phyloP scores from a whole-genome alignment of 2,329 filamentous ascomycete genomes.

The Rhynchosporium graminicola region DNA sequence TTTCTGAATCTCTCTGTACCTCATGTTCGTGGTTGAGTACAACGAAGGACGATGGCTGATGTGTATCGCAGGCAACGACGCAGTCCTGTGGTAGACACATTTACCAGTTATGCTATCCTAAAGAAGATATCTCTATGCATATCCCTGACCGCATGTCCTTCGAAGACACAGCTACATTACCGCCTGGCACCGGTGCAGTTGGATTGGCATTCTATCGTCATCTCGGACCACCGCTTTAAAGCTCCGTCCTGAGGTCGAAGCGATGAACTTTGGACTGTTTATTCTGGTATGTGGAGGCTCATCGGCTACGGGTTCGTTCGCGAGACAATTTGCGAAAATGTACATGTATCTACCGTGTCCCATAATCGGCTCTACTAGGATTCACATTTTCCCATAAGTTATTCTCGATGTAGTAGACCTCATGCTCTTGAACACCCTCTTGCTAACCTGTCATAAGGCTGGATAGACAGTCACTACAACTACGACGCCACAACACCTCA shows the following conservation, averaged over 20 bases:
- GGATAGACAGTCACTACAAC: conserved; percentile 42
- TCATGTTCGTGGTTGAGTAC: neutral
- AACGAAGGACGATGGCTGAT: neutral
- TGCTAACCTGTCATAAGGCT: conserved; percentile 15
- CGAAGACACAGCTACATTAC: conserved; percentile 46
- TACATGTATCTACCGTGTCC: conserved; percentile 40
- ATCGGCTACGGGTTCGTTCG: conserved; percentile 34
- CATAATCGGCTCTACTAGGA: neutral
- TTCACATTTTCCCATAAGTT: no score
- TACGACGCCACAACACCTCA: conserved; percentile 49
- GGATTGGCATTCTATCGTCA: conserved; percentile 28
- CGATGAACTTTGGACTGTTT: conserved; percentile 14
- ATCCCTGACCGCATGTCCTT: conserved; percentile 47
- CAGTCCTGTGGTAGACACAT: conserved; percentile 32
- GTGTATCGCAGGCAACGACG: conserved; percentile 21
- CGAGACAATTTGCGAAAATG: conserved; percentile 40
- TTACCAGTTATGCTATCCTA: conserved; percentile 31
- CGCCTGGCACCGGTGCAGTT: conserved; percentile 24
- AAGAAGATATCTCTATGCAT: conserved; percentile 45
- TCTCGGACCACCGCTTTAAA: conserved; percentile 34
- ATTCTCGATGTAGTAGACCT: no score
- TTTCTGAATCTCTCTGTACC: neutral
- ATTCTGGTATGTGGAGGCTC: conserved; percentile 41
- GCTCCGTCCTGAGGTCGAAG: conserved; percentile 23
- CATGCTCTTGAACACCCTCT: conserved; percentile 24